Conservation (phyloP, 148 eudicot species). For the Diospyros lotus region DNA sequence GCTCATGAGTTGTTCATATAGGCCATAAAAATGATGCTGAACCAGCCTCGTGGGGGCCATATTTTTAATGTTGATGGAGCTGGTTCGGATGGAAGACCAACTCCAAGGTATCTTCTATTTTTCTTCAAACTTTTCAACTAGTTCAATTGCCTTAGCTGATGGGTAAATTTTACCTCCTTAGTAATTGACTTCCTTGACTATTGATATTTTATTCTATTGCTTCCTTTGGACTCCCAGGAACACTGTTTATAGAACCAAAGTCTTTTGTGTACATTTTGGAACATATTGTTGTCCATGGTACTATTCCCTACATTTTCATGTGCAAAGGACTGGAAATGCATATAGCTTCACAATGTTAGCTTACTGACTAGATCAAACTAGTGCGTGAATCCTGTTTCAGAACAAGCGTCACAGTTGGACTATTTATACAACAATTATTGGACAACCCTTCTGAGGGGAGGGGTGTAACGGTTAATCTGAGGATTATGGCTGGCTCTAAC, state of each 20-base stretch:
- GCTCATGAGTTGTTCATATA: slow-evolving; percentile 25
- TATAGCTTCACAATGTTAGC: no score
- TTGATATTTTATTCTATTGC: neutral
- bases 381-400: no score
- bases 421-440: no score
- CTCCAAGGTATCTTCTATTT: slow-evolving; percentile 58
- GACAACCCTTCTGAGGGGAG: no score
- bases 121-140: no score
- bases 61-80: slow-evolving; percentile 96
- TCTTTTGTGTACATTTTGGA: neutral
- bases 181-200: neutral
- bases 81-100: slow-evolving; percentile 99
- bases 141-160: no score
- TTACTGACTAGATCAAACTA: no score
- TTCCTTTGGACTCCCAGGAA: neutral
- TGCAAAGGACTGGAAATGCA: neutral
- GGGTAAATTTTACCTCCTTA: neutral
- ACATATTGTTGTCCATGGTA: neutral
- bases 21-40: slow-evolving; percentile 94
- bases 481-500: no score
- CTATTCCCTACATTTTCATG: neutral
- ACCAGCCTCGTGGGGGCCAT: slow-evolving; percentile 88
- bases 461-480: no score
- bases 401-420: no score
- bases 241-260: slow-evolving; percentile 1